Base-by-base conservation (phyloP, 2,329 filamentous ascomycete species). In the Colletotrichum endophyticum region DNA sequence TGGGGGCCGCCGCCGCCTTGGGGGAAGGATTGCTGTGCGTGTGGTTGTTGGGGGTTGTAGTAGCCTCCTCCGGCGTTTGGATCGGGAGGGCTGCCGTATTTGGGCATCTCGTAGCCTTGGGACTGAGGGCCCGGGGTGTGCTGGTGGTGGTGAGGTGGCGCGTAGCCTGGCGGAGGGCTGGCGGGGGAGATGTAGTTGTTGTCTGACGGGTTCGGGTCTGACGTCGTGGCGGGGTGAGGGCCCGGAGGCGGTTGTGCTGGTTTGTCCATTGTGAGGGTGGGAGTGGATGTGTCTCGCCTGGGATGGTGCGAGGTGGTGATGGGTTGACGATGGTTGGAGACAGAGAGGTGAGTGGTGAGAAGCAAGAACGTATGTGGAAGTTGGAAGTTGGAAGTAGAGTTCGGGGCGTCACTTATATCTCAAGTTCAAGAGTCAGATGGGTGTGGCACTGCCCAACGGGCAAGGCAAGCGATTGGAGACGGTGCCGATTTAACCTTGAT, bases 41-140 rank as follows among this genome's bases (percentile, higher is more conserved):
- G 57, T 34, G 25, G 39, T 28, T 49, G 67, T 19, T 28, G 70
- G 13, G 56, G 70, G 15, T 59, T 70, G 36, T n/a, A 39, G 56
- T 76, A 73, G 3, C 63, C 73, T 30, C 70, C 68, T 11, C 32
- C 44, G 61, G 34, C 25, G 16, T 70, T 69, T 1, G 67, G 67
- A 6, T 66, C 49, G 1, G 70, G n/a, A 9, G 70, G 63, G 32
- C 70, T 70, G 59, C 70, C 70, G 74, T 76, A 76, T 15, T 76
- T 76, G 6, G 70, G 74, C 70, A 70, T 69, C 59, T 62, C 49
- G 36, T 61, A 44, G 57, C 27, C 28, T 36, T 75, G 59, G 62
- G 70, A 63, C 25, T 75, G 73, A 3, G 53, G 44, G 3, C 27
- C 30, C 22, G 71, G 73, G 9, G 53, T 13, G 22, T 66, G 49